These are phyloP conservation scores for Talinum fruticosum DNA, from an alignment of 148 eudicot species.

Conservation along the genomic window DNA sequence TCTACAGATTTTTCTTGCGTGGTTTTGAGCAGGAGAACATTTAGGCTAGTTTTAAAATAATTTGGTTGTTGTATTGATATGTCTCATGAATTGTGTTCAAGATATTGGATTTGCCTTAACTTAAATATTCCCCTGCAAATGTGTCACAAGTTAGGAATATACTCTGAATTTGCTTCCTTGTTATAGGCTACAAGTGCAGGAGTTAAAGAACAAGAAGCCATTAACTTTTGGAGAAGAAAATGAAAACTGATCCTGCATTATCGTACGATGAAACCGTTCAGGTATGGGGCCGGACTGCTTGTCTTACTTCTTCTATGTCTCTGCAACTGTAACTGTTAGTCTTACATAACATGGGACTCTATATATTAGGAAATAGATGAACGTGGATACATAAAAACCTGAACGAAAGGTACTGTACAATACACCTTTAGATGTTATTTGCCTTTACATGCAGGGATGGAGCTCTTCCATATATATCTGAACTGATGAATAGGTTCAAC, in stretches of 20 bases:
- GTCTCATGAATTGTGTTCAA: neutral
- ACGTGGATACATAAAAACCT: no score
- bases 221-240: slow-evolving; percentile 97
- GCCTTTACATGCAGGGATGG: no score
- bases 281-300: slow-evolving; percentile 37
- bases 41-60: neutral
- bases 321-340: neutral
- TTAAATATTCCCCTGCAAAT: neutral
- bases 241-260: slow-evolving; percentile 94
- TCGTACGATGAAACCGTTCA: slow-evolving; percentile 94
- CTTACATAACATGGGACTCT: no score
- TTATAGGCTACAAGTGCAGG: slow-evolving; percentile 97
- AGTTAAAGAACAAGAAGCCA: slow-evolving; percentile 91
- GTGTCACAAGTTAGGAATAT: neutral
- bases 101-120: neutral
- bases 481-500: no score
- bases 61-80: neutral
- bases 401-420: no score
- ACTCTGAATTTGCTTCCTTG: slow-evolving; percentile 4
- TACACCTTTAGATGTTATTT: no score
- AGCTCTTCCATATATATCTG: no score
- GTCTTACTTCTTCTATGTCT: neutral
- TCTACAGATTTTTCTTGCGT: neutral
- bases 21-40: neutral
- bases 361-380: no score